Evolutionary conservation across 2,329 filamentous ascomycete species (phyloP).

Genomic region (Diaporthe humulicola): DNA sequence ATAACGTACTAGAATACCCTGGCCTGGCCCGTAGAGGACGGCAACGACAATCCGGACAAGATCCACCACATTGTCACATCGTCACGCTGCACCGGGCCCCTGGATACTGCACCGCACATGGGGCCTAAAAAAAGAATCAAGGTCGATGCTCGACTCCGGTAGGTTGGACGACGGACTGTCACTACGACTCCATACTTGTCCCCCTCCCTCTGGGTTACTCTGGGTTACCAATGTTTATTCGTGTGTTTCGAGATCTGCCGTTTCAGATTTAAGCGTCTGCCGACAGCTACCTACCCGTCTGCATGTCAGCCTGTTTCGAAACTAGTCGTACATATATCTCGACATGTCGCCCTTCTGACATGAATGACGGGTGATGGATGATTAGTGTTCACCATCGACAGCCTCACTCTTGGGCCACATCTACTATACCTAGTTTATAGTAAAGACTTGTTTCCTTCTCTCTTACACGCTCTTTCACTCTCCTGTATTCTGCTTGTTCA

Average conservation of each 20-base stretch:
- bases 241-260: conserved; percentile 42
- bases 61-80: conserved; percentile 23
- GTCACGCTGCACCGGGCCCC: conserved; percentile 24
- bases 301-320: conserved; percentile 30
- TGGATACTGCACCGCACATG: conserved; percentile 28
- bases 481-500: neutral
- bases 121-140: conserved; percentile 34
- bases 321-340: conserved; percentile 22
- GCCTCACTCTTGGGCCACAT: neutral
- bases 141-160: neutral
- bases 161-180: neutral
- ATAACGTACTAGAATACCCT: neutral
- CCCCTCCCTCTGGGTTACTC: conserved; percentile 35
- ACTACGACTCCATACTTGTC: too few relatives aligned
- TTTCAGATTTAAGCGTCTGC: conserved; percentile 42
- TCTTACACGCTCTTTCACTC: neutral
- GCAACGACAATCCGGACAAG: neutral
- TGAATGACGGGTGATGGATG: neutral
- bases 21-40: neutral
- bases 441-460: neutral
- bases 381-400: neutral
- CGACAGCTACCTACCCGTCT: conserved; percentile 34
- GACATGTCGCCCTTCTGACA: neutral
- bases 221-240: conserved; percentile 24
- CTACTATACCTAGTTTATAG: neutral